Evolutionary conservation across 202 grass and related monocot species (phyloP), one percentile per base, ranked within the genome.

Genomic region (Zizania palustris): DNA sequence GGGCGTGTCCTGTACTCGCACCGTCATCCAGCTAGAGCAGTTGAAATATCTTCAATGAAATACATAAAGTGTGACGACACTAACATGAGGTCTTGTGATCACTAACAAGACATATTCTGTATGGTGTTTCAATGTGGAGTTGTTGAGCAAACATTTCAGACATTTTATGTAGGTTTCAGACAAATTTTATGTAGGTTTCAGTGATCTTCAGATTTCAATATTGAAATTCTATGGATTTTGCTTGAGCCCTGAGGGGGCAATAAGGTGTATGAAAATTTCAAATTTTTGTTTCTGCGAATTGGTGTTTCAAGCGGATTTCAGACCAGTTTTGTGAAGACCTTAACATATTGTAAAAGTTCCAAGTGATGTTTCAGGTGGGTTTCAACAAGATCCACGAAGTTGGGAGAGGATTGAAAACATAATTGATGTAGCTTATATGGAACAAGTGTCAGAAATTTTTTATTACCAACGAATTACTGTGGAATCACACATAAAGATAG

Each of bases 1-100:
- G 87, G 86, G 34, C 87, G 76, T 5, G 44, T 90, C 13, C 69
- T 90, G 16, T 90, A 86, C 34, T 86, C 83, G 15, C 87, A 90
- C 57, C 74, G 67, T 56, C 79, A 83, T 22, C 85, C 85, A 9
- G 77, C 1, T 37, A 36, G 2, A 41, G 11, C 2, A 51, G 21
- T 46, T 20, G 4, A 44, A 70, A 55, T 38, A 55, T 44, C 10
- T 75, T 16, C 45, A 45, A 54, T 2, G 11, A 3, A 34, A 63
- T 38, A 67, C 8, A n/a, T n/a, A 28, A 28, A 16, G 82, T 58
- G 8, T 56, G 66, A 58, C 66, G 82, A 84, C 74, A 57, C 38
- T 28, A 13, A 10, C 9, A 3, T 53, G n/a, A 41, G 45, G 42
- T 21, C n/a, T 40, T 8, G 60, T 51, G 34, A 65, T 40, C 7